Evolutionary conservation across 1,139 yeast species (phyloP), one percentile per base, ranked within the genome.

Genomic region (Arxiozyma slooffiae): DNA sequence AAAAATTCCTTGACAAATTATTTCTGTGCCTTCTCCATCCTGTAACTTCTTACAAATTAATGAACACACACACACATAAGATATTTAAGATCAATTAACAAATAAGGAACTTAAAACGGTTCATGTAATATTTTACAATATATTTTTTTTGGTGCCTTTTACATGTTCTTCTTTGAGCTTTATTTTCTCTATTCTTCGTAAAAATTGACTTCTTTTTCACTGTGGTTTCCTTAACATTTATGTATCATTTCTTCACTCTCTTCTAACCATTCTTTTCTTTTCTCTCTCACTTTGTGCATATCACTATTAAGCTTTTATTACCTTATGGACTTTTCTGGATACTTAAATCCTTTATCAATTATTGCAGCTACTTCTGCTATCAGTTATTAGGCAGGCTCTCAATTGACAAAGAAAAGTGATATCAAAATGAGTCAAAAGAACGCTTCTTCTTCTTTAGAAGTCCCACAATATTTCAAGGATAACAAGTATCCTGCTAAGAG

Each of bases 401-500:
- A 42, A 42, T 21, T 34, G 23, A 42, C 26, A 42, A 22, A 43
- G 26, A 40, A 20, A 43, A 7, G 14, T 7, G 14, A 37, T n/a
- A 18, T n/a, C n/a, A 30, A 45, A 22, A 55, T 48, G 62, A 61
- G 11, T 59, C 26, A 46, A 18, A 34, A 30, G 11, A 30, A 21
- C 30, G 36, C n/a, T 45, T 16, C 47, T 46, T 16, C 47, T 46
- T 23, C 47, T 23, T 22, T 38, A 11, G 41, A 39, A 17, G 44
- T 36, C 11, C 53, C 54, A 37, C 46, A 18, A 8, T 44, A 40
- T 9, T 48, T 54, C 14, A 46, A 57, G 48, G 81, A 80, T 56
- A 38, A 51, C 16, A 57, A 55, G 30, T 86, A 85, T 63, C 94
- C 94, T n/a, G 86, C 94, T 8, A 85, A 80, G 59, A 71, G 67